Conservation (phyloP, 352 stramenopile species). For the Sclerospora graminicola region DNA sequence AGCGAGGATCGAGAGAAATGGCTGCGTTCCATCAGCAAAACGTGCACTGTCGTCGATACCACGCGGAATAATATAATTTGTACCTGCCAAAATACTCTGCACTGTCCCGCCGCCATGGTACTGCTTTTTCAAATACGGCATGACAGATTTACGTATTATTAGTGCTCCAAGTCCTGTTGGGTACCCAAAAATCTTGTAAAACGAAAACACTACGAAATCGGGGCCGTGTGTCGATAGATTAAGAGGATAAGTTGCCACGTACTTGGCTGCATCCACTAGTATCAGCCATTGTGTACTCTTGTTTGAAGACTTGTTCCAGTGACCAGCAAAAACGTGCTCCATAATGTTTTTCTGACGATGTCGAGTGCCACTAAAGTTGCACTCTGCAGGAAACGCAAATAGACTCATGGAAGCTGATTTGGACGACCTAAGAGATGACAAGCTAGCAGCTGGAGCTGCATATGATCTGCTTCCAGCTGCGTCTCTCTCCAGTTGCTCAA, state of each 20-base stretch:
- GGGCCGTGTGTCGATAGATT: constrained; percentile 34
- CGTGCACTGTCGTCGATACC: constrained; percentile 16
- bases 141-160: constrained; percentile 30
- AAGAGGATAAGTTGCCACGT: constrained; percentile 39
- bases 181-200: constrained; percentile 81
- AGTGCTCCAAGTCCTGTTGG: constrained; percentile 56
- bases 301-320: constrained; percentile 7
- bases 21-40: constrained; percentile 55
- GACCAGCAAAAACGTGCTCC: constrained; percentile 18
- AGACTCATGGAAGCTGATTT: neutral
- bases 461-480: neutral
- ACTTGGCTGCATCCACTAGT: constrained; percentile 65
- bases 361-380: constrained; percentile 61
- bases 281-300: constrained; percentile 35
- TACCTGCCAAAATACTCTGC: constrained; percentile 42
- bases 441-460: neutral
- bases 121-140: constrained; percentile 31
- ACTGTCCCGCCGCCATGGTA: constrained; percentile 67
- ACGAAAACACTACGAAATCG: constrained; percentile 69
- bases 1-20: constrained; percentile 58
- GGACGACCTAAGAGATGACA: neutral
- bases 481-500: neutral
- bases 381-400: constrained; percentile 7
- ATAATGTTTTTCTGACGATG: constrained; percentile 36
- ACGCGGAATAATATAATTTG: constrained; percentile 27